Conservation (phyloP, 495 filamentous ascomycete species). For the Aspergillus saccharolyticus region DNA sequence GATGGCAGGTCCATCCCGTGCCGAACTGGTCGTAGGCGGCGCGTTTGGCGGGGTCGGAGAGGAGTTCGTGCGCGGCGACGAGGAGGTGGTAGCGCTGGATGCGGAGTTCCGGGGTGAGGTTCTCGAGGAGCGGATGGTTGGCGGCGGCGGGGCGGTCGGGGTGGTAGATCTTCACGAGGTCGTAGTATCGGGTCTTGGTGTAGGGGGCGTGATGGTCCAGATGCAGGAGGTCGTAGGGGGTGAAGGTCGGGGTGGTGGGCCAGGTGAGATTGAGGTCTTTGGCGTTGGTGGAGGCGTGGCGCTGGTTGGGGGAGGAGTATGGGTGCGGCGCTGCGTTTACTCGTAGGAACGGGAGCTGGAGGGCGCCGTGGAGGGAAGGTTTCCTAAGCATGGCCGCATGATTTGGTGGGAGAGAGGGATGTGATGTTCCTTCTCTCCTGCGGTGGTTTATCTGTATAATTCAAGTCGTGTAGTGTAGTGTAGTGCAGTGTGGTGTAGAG, state of each 20-base stretch:
- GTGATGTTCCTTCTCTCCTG: conserved; percentile 1
- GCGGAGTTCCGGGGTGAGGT: conserved; percentile 50
- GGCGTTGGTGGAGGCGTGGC: conserved; percentile 18
- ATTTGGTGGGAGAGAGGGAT: conserved; percentile 21
- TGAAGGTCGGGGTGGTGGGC: conserved; percentile 41
- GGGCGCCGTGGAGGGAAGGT: conserved; percentile 19
- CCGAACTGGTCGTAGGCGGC: conserved; percentile 78
- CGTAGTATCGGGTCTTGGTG: conserved; percentile 75
- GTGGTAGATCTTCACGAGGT: conserved; percentile 93
- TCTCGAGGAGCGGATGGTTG: conserved; percentile 42
- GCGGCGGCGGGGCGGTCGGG: conserved; percentile 62
- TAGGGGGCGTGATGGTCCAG: conserved; percentile 61
- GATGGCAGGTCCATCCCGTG: conserved; percentile 64
- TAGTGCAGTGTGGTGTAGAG: not conserved
- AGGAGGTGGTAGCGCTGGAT: conserved; percentile 85
- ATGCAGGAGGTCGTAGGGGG: conserved; percentile 87
- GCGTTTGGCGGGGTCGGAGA: conserved; percentile 76
- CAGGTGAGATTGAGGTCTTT: conserved; percentile 30
- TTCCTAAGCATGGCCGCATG: conserved; percentile 43
- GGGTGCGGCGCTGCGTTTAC: conserved; percentile 17
- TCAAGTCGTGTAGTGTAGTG: not conserved
- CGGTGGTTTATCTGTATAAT: not conserved
- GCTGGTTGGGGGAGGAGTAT: not conserved
- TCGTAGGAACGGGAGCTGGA: conserved; percentile 27
- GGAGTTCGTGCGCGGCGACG: conserved; percentile 79